Evolutionary conservation across 257 asterid genomes (phyloP), one percentile per base, ranked within the genome.

Genomic region (Ehretia macrophylla): DNA sequence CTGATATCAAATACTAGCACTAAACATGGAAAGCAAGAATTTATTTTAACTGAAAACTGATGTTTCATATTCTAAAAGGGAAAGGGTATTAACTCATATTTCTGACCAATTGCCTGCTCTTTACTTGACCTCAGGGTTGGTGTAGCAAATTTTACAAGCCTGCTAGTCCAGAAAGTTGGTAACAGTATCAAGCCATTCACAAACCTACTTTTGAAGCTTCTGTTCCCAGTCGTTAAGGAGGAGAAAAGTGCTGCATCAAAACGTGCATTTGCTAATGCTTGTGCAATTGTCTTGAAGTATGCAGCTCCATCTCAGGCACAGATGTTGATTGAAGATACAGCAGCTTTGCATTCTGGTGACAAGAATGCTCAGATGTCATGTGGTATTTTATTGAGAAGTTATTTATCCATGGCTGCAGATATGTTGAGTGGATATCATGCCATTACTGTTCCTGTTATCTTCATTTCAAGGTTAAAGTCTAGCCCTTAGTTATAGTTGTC

Each of bases 261-360:
- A 69, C 95, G 96, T 63, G 97, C 96, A 60, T 89, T 86, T 75
- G 93, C 97, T 50, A 88, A 82, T 84, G 99, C 99, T 42, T 92
- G 97, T 72, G 93, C 99, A 38, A 66, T 81, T 64, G 86, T 92
- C 70, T 71, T 92, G 79, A 92, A 89, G 79, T 76, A 75, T 67
- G 88, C 99, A 58, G 58, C 78, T 64, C 85, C 93, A 60, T 73
- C 88, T 54, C 96, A 82, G 73, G 95, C 97, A 61, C 96, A 88
- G 78, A 88, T 82, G 71, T 74, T 88, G 75, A 84, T 92, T 49
- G 94, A 86, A 74, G 97, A 92, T 75, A 88, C 99, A 20, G 83
- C 84, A 20, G 71, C 75, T 69, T 68, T 92, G 81, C 99, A 86
- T 72, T 73, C 84, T 62, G 99, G 99, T 55, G 90, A 86, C 61